These are phyloP conservation scores for Hypoxylon fragiforme DNA, from an alignment of 495 filamentous ascomycete genomes.

Conservation along the genomic window DNA sequence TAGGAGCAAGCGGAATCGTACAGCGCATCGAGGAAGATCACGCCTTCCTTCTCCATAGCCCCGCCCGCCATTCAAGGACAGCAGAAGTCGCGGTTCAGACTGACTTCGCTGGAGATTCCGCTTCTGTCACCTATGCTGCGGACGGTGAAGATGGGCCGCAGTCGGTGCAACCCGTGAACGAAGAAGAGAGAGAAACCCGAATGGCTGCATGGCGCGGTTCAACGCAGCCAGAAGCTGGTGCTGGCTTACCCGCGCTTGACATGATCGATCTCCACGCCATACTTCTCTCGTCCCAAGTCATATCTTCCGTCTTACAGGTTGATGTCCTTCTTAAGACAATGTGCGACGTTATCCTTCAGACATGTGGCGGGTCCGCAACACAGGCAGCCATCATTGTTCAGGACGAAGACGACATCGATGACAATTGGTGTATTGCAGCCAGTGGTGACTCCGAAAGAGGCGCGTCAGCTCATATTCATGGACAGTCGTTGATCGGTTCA, in stretches of 20 bases:
- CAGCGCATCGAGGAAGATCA: conserved; percentile 70
- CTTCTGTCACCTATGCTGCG: conserved; percentile 56
- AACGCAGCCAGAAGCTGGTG: conserved; percentile 50
- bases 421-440: conserved; percentile 72
- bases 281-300: conserved; percentile 83
- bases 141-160: conserved; percentile 60
- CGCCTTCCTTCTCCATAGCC: conserved; percentile 69
- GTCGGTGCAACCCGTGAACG: conserved; percentile 46
- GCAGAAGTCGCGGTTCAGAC: conserved; percentile 78
- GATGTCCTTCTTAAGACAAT: conserved; percentile 84
- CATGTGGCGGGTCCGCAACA: conserved; percentile 76
- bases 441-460: conserved; percentile 71
- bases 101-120: conserved; percentile 63
- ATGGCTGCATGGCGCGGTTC: conserved; percentile 65
- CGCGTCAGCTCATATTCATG: conserved; percentile 62
- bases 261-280: conserved; percentile 89
- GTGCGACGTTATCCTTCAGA: conserved; percentile 87
- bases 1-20: conserved; percentile 76
- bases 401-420: conserved; percentile 60
- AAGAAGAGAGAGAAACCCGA: conserved; percentile 61
- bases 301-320: conserved; percentile 84
- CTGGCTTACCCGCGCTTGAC: conserved; percentile 63
- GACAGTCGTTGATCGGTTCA: conserved; percentile 66
- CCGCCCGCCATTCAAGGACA: conserved; percentile 60
- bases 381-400: conserved; percentile 78